Conservation (phyloP, 495 filamentous ascomycete species). For the Cryomyces antarcticus region DNA sequence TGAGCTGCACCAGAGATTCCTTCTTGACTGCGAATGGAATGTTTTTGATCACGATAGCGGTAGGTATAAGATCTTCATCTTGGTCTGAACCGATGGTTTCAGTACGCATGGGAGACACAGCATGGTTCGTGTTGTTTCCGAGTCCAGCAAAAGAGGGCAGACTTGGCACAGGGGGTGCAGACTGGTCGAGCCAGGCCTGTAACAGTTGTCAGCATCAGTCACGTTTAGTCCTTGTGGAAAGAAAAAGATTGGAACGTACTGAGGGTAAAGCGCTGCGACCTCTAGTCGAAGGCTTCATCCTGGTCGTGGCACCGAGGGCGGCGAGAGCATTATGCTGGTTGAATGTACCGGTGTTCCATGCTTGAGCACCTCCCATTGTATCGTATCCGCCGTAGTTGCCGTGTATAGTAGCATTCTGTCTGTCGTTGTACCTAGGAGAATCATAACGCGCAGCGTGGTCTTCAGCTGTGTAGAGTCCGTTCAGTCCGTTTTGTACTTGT, state of each 20-base stretch:
- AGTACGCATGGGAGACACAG: slow-evolving; percentile 26
- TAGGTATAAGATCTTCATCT: slow-evolving; percentile 83
- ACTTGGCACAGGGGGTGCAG: slow-evolving; percentile 12
- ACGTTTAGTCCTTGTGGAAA: neutral
- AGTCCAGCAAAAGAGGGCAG: no score
- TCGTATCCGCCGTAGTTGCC: slow-evolving; percentile 30
- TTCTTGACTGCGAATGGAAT: slow-evolving; percentile 98
- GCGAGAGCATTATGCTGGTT: slow-evolving; percentile 26
- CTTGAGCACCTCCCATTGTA: slow-evolving; percentile 41
- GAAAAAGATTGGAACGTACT: slow-evolving; percentile 18
- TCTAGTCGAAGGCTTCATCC: slow-evolving; percentile 32
- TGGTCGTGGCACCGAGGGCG: slow-evolving; percentile 31
- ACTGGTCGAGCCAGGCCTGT: slow-evolving; percentile 35
- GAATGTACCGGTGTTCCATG: slow-evolving; percentile 38
- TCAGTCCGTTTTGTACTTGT: slow-evolving; percentile 34
- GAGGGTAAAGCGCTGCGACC: slow-evolving; percentile 36
- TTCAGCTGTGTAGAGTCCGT: slow-evolving; percentile 37
- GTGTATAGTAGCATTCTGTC: slow-evolving; percentile 33
- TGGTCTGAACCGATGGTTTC: slow-evolving; percentile 31
- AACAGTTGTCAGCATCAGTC: neutral
- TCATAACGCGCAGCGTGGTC: slow-evolving; percentile 41
- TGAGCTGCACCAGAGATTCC: slow-evolving; percentile 75
- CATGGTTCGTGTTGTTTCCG: no score
- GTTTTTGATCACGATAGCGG: slow-evolving; percentile 98
- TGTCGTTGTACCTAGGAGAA: slow-evolving; percentile 33